Evolutionary conservation across 139 green algal species (phyloP), one percentile per base, ranked within the genome.

Genomic region (Micromonas pusilla): DNA sequence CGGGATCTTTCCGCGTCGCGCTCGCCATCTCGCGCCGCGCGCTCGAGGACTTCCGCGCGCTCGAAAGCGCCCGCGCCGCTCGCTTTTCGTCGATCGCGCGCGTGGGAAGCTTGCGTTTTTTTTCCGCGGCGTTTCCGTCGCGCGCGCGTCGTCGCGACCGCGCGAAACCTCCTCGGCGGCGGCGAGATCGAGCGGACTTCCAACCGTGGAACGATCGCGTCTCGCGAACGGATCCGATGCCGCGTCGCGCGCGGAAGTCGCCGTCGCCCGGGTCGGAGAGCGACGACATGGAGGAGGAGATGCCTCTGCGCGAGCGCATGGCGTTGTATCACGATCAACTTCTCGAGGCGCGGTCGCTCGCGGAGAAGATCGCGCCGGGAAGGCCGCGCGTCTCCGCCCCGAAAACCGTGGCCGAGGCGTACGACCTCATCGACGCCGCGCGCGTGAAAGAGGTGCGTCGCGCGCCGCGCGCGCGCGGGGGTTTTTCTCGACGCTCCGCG

Each of bases 401-500:
- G 68, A 38, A 63, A 34, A 75, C 68, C 23, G 37, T 75, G 3
- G 2, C 3, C 4, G 68, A 75, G 38, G 68, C 68, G 36, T n/a
- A n/a, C 26, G 33, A 9, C 4, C 28, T 75, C 0, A 9, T 57
- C 45, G 45, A 57, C 16, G 45, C 45, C 9, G 45, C 45, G 9
- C 9, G 16, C 9, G 45, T 16, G 9, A 57, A 57, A 16, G 45
- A n/a, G n/a, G n/a, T n/a, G n/a, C n/a, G n/a, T n/a, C n/a, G n/a
- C n/a, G n/a, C n/a, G n/a, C n/a, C n/a, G n/a, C n/a, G n/a, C n/a
- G n/a, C n/a, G n/a, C n/a, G n/a, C n/a, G n/a, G n/a, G n/a, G n/a
- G n/a, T n/a, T n/a, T n/a, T n/a, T n/a, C n/a, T n/a, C n/a, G n/a
- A n/a, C n/a, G n/a, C n/a, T n/a, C n/a, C n/a, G n/a, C n/a, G n/a